Percentiles rank a stretch among this genome's conserved stretches.
Evolutionary conservation across 2,329 filamentous ascomycete species (phyloP).

Genomic region (Penicillium concentricum): DNA sequence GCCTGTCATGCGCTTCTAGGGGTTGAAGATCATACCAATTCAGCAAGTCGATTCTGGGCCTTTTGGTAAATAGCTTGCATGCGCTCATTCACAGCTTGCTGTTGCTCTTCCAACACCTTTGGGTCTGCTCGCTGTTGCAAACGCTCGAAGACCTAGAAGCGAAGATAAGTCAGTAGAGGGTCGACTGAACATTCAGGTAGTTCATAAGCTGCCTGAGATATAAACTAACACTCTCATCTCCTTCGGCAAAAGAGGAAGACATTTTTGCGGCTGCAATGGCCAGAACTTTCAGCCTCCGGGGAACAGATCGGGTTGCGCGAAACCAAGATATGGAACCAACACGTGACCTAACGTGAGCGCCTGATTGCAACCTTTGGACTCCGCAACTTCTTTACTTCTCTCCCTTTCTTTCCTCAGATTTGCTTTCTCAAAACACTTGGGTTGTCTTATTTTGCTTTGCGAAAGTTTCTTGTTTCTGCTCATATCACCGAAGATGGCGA

Average conservation of each 20-base stretch:
- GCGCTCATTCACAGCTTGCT: constrained; percentile 60
- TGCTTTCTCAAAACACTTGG: not conserved
- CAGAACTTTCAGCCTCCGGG: constrained; percentile 17
- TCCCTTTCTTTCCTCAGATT: not conserved
- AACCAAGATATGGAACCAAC: constrained; percentile 17
- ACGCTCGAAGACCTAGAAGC: constrained; percentile 35
- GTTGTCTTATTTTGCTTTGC: not conserved
- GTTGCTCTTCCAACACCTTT: constrained; percentile 58
- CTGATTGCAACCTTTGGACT: constrained; percentile 17
- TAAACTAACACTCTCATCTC: constrained; percentile 42
- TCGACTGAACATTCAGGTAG: not conserved
- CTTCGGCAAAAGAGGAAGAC: constrained; percentile 43
- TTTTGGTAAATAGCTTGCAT: constrained; percentile 59
- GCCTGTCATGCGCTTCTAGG: not conserved
- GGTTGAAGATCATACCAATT: constrained; percentile 55
- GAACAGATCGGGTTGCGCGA: constrained; percentile 15
- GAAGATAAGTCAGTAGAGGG: constrained; percentile 11
- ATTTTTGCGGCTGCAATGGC: constrained; percentile 42
- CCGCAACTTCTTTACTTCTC: constrained; percentile 1
- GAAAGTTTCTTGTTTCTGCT: not conserved
- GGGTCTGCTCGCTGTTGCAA: constrained; percentile 56
- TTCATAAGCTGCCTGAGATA: not conserved
- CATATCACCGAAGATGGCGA: constrained; percentile 58
- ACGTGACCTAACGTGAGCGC: constrained; percentile 16
- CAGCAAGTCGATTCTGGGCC: constrained; percentile 62